These are phyloP conservation scores for Gracilaria gracilis DNA, from an alignment of 23 red algal species.

Conservation along the genomic window DNA sequence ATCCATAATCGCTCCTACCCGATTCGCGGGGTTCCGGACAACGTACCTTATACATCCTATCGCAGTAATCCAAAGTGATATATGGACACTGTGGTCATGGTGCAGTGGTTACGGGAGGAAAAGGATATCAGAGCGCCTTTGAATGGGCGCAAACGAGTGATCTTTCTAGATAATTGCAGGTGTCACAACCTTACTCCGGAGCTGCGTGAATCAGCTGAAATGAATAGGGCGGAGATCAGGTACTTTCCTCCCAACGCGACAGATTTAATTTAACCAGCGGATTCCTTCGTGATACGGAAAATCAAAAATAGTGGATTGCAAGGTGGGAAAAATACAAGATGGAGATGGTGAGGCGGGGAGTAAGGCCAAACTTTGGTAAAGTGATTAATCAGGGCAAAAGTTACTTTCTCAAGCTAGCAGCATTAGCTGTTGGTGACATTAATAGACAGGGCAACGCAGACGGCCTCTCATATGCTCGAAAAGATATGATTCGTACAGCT, in stretches of 20 bases:
- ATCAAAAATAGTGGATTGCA: neutral
- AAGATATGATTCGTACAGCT: neutral
- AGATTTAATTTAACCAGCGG: constrained; percentile 13
- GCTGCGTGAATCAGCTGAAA: neutral
- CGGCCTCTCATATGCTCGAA: neutral
- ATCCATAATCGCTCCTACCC: neutral
- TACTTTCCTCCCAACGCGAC: constrained; percentile 27
- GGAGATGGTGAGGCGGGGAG: neutral
- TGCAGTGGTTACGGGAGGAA: neutral
- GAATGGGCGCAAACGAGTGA: neutral
- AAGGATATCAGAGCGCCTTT: neutral
- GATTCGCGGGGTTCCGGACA: constrained; percentile 10
- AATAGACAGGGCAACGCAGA: neutral
- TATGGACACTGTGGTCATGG: constrained; percentile 15
- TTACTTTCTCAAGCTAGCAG: too few species aligned
- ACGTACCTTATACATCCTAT: neutral
- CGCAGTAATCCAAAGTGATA: neutral
- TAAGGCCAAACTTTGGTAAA: neutral
- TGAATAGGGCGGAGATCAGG: neutral
- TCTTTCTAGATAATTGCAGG: constrained; percentile 20
- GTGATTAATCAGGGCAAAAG: neutral
- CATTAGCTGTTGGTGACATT: neutral
- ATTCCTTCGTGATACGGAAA: constrained; percentile 44
- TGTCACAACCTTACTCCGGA: neutral
- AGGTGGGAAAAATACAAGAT: constrained; percentile 9